A percentile compares a stretch with the other conserved stretches of the same genome.
Evolutionary conservation across 176 grass and related monocot genomes (phyloP).

Genomic region (Ensete glaucum): DNA sequence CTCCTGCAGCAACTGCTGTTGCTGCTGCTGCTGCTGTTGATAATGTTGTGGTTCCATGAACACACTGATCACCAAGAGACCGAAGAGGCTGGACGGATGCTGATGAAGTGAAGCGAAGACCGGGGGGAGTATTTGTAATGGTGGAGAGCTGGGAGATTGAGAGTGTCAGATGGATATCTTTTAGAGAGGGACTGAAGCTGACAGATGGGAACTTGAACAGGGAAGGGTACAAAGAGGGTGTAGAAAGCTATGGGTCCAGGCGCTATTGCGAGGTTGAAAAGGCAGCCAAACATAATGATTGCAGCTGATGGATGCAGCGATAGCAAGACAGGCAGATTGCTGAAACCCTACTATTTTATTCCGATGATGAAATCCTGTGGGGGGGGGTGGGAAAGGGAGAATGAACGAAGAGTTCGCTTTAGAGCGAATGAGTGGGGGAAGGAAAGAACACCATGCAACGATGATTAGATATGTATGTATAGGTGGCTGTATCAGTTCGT

Average conservation of each 20-base stretch:
- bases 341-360: no score
- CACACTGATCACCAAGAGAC: no score
- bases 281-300: conserved; percentile 17
- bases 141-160: conserved; percentile 15
- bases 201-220: conserved; percentile 49
- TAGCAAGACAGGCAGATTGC: neutral
- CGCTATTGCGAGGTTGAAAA: conserved; percentile 8
- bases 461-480: neutral
- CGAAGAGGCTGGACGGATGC: neutral
- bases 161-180: conserved; percentile 94
- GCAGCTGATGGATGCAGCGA: conserved; percentile 13
- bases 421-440: neutral
- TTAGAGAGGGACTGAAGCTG: conserved; percentile 90
- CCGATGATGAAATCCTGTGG: neutral
- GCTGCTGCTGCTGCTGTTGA: conserved; percentile 3
- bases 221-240: conserved; percentile 11
- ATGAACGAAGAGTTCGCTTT: neutral
- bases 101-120: neutral
- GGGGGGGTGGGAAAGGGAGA: neutral
- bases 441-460: neutral
- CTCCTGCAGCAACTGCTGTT: neutral
- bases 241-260: conserved; percentile 16
- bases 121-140: neutral
- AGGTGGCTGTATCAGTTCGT: neutral
- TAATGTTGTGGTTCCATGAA: conserved; percentile 36